Evolutionary conservation across 1,139 yeast genomes (phyloP).

Genomic region (Schizosaccharomyces versatilis): DNA sequence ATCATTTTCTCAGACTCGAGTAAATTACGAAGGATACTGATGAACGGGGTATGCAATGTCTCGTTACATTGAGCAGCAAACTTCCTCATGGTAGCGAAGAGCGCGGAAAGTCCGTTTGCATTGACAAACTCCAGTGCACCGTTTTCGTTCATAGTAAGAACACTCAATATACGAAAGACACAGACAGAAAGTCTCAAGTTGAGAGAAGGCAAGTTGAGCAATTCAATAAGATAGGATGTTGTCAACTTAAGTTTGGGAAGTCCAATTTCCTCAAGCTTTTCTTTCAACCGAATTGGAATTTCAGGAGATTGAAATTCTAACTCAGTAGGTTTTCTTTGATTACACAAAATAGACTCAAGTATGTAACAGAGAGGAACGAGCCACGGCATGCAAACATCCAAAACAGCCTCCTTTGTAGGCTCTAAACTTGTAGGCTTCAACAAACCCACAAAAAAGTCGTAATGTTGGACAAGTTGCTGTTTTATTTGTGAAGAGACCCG

Average conservation of each 20-base stretch:
- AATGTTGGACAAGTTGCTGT: not conserved
- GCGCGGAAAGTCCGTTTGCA: slow-evolving; percentile 23
- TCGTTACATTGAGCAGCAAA: slow-evolving; percentile 17
- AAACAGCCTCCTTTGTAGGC: not conserved
- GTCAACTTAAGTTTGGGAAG: not conserved
- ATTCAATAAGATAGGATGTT: not conserved
- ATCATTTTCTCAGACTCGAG: slow-evolving; percentile 40
- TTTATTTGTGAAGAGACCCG: not conserved
- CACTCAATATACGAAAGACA: slow-evolving; percentile 30
- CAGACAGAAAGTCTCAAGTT: slow-evolving; percentile 17
- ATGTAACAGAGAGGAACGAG: not conserved
- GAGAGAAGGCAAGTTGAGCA: not conserved
- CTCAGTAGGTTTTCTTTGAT: not conserved
- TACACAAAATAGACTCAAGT: not conserved
- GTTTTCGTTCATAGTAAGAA: slow-evolving; percentile 29
- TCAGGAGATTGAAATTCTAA: not conserved
- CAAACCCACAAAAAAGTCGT: not conserved
- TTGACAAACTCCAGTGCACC: slow-evolving; percentile 24
- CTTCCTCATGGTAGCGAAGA: slow-evolving; percentile 17
- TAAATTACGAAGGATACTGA: slow-evolving; percentile 39
- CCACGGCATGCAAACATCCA: not conserved
- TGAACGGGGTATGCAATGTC: slow-evolving; percentile 18
- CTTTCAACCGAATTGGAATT: not conserved
- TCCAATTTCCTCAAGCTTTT: not conserved
- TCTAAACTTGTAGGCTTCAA: not conserved